Evolutionary conservation across 2,329 filamentous ascomycete genomes (phyloP), one percentile per base, ranked within the genome.

Genomic region (Trichoderma polysporum): DNA sequence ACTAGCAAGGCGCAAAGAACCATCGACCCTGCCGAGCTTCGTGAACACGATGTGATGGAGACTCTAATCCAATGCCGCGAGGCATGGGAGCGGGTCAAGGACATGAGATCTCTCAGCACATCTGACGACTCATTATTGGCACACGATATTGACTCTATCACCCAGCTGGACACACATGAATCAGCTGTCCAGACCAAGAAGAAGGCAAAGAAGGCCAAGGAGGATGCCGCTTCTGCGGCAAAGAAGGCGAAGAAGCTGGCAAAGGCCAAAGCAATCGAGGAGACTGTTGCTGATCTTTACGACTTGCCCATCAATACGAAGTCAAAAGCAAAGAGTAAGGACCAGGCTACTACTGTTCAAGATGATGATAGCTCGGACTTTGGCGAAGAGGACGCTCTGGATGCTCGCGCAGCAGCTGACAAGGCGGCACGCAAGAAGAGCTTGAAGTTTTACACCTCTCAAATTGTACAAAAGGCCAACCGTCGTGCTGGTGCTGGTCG

Each of bases 361-460:
- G 77, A 79, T 27, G 86, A 86, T 60, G 87, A 90, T 69, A 86
- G 92, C 73, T 97, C 93, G 2, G 95, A 99, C 81, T 94, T 99
- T 76, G 95, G 94, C 72, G 95, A 99, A 74, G 93, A 97, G 76
- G 90, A 92, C 17, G 81, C 84, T 4, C 86, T 98, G 67, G 92
- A 93, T 63, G 88, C 89, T 12, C 86, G 89, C 69, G 89, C 94
- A 68, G 90, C 92, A 0, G 91, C 91, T 49, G 92, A 97, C 74
- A 99, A 99, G 80, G 91, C 90, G 0, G 87, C 88, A 68, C 91
- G 91, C 78, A 97, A 95, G 84, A 97, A 96, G 84, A 93, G 88
- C 70, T 86, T 99, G 67, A 91, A 93, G 69, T 99, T 99, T 84
- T 99, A 99, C 85, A 98, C 96, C 2, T 97, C 94, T 3, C 95